phyloP scores from a whole-genome alignment of 1,284 basidiomycete species.

The Xerocomus cyaneibrunnescens region DNA sequence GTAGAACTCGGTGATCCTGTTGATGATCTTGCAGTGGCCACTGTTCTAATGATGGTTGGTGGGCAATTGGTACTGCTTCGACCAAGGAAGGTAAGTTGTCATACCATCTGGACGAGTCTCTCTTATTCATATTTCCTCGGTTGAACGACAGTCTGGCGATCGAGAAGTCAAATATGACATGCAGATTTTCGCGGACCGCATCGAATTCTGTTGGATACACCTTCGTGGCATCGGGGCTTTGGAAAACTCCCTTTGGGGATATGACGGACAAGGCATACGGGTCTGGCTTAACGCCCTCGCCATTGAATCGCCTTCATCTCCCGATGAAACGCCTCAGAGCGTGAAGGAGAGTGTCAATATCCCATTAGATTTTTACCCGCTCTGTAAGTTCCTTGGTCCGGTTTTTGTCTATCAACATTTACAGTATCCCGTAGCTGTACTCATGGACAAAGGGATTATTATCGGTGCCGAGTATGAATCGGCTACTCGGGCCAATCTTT shows the following conservation, averaged over 20 bases:
- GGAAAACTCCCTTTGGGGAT: slow-evolving; percentile 98
- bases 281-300: slow-evolving; percentile 96
- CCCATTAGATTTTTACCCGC: slow-evolving; percentile 90
- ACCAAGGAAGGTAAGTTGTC: slow-evolving; percentile 65
- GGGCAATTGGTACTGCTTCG: slow-evolving; percentile 88
- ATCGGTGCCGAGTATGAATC: slow-evolving; percentile 94
- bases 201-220: slow-evolving; percentile 99
- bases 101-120: neutral
- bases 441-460: slow-evolving; percentile 99
- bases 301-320: slow-evolving; percentile 61
- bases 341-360: slow-evolving; percentile 94
- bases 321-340: slow-evolving; percentile 51
- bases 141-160: slow-evolving; percentile 58
- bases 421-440: slow-evolving; percentile 60
- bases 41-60: slow-evolving; percentile 94
- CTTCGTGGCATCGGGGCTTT: slow-evolving; percentile 88
- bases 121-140: slow-evolving; percentile 4
- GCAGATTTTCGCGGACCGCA: slow-evolving; percentile 93
- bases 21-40: slow-evolving; percentile 92
- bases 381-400: slow-evolving; percentile 63
- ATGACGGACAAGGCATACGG: slow-evolving; percentile 86
- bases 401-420: slow-evolving; percentile 2
- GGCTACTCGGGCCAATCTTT: slow-evolving; percentile 72
- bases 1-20: slow-evolving; percentile 91
- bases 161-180: slow-evolving; percentile 97